Conservation (phyloP, 108 stramenopile species). For the Cyclotella sp. region DNA sequence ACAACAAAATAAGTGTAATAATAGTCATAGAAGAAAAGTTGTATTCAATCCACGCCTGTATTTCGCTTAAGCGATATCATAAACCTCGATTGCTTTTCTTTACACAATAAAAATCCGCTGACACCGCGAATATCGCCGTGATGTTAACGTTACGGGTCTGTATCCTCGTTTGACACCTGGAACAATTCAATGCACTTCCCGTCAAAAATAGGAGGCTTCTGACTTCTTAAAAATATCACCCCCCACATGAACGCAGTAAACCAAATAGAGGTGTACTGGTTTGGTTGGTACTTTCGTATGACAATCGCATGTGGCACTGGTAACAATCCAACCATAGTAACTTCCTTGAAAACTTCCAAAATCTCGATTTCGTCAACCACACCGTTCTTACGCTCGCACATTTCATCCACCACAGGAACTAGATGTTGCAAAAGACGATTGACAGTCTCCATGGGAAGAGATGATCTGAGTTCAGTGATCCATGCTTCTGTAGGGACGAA, state of each 20-base stretch:
- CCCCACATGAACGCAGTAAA: slow-evolving; percentile 99
- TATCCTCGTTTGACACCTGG: slow-evolving; percentile 76
- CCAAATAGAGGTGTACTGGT: slow-evolving; percentile 97
- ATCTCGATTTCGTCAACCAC: slow-evolving; percentile 92
- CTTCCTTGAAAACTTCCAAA: slow-evolving; percentile 81
- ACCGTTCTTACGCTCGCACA: slow-evolving; percentile 70
- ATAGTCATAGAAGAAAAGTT: too few species aligned
- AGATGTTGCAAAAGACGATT: slow-evolving; percentile 90
- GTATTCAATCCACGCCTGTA: too few species aligned
- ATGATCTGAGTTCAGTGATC: slow-evolving; percentile 87
- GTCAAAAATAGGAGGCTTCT: slow-evolving; percentile 95
- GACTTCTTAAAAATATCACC: slow-evolving; percentile 95
- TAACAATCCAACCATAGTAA: slow-evolving; percentile 94
- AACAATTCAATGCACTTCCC: slow-evolving; percentile 89
- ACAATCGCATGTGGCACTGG: slow-evolving; percentile 99
- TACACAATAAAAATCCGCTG: not conserved
- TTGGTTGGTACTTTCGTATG: slow-evolving; percentile 97
- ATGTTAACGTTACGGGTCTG: not conserved
- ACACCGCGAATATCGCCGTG: not conserved
- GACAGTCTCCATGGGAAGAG: slow-evolving; percentile 91
- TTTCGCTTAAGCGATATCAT: too few species aligned
- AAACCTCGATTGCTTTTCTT: too few species aligned
- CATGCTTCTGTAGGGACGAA: slow-evolving; percentile 88
- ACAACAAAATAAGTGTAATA: too few species aligned
- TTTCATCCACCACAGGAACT: slow-evolving; percentile 94